Evolutionary conservation across 306 rosid genomes (phyloP).

Genomic region (Cucurbita argyrosperma): DNA sequence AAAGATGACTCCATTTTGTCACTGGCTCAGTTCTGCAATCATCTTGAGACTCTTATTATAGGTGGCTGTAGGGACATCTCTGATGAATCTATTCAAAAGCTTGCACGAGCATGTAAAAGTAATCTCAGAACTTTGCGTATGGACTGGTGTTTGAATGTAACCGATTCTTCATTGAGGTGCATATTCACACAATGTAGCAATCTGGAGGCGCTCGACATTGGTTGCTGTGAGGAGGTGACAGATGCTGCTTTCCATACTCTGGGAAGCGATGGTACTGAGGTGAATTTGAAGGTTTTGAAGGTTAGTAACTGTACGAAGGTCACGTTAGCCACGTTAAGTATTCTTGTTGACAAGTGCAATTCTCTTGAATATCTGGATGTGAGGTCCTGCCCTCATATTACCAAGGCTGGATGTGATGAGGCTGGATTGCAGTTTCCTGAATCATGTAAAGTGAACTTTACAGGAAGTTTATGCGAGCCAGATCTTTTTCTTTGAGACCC

Average conservation of each 20-base stretch:
- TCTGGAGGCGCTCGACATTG: slow-evolving; percentile 67
- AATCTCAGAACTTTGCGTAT: slow-evolving; percentile 68
- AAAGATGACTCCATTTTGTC: slow-evolving; percentile 49
- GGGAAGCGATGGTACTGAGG: slow-evolving; percentile 25
- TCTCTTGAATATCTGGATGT: slow-evolving; percentile 68
- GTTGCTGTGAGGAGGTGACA: slow-evolving; percentile 85
- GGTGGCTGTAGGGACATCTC: slow-evolving; percentile 85
- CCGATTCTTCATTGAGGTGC: slow-evolving; percentile 58
- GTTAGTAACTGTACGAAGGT: slow-evolving; percentile 72
- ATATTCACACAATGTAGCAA: slow-evolving; percentile 50
- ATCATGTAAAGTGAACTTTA: slow-evolving; percentile 58
- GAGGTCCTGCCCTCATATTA: slow-evolving; percentile 69
- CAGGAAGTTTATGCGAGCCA: slow-evolving; percentile 51
- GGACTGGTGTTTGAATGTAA: slow-evolving; percentile 84
- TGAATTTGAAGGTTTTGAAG: slow-evolving; percentile 63
- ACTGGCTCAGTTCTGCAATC: slow-evolving; percentile 49
- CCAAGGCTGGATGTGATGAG: slow-evolving; percentile 60
- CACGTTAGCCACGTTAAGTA: slow-evolving; percentile 54
- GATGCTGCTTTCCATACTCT: slow-evolving; percentile 67
- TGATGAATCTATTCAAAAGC: slow-evolving; percentile 36
- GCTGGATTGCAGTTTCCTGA: slow-evolving; percentile 64
- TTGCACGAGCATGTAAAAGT: slow-evolving; percentile 42
- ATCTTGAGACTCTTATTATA: slow-evolving; percentile 59
- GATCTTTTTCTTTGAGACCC: slow-evolving; percentile 24
- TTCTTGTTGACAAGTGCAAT: slow-evolving; percentile 47